Percentiles rank a stretch among this genome's conserved stretches.
These are phyloP conservation scores for Botrytis cinerea DNA, from an alignment of 2,329 filamentous ascomycete species.

Conservation along the genomic window DNA sequence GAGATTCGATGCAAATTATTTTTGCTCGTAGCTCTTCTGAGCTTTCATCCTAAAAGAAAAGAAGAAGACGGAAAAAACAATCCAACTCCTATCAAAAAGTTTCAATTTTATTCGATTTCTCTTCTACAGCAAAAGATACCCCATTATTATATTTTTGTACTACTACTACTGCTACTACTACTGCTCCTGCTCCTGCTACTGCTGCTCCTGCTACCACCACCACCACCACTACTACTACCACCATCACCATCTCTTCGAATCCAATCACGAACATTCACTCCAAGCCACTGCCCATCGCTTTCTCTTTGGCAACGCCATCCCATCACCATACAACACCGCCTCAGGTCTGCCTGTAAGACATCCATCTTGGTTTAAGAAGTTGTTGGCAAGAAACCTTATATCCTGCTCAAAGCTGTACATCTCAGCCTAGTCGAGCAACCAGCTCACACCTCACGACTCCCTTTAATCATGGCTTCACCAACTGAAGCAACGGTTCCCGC, in stretches of 20 bases:
- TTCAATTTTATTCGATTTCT: slow-evolving; percentile 14
- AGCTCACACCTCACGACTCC: slow-evolving; percentile 9
- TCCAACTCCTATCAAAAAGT: slow-evolving; percentile 3
- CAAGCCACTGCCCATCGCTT: background rate
- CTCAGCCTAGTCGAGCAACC: slow-evolving; percentile 17
- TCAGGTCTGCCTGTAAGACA: slow-evolving; percentile 7
- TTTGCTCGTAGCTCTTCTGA: slow-evolving; percentile 25
- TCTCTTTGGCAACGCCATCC: slow-evolving; percentile 2
- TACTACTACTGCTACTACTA: background rate
- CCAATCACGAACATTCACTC: slow-evolving; percentile 8
- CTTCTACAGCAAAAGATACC: slow-evolving; percentile 15
- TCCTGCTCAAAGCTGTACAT: slow-evolving; percentile 5
- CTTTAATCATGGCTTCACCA: slow-evolving; percentile 21
- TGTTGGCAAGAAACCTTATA: background rate
- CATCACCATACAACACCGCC: background rate
- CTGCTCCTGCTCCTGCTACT: background rate
- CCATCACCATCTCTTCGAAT: slow-evolving; percentile 10
- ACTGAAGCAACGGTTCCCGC: slow-evolving; percentile 14
- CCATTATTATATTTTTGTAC: slow-evolving; percentile 19
- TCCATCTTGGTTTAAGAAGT: background rate
- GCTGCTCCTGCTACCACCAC: too few species aligned
- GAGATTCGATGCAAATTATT: slow-evolving; percentile 26
- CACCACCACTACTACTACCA: background rate
- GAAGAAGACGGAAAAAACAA: background rate
- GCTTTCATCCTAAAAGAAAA: slow-evolving; percentile 11